Evolutionary conservation across 805 yeast genomes (phyloP).

Genomic region (Helenozyma baotianmanensis): DNA sequence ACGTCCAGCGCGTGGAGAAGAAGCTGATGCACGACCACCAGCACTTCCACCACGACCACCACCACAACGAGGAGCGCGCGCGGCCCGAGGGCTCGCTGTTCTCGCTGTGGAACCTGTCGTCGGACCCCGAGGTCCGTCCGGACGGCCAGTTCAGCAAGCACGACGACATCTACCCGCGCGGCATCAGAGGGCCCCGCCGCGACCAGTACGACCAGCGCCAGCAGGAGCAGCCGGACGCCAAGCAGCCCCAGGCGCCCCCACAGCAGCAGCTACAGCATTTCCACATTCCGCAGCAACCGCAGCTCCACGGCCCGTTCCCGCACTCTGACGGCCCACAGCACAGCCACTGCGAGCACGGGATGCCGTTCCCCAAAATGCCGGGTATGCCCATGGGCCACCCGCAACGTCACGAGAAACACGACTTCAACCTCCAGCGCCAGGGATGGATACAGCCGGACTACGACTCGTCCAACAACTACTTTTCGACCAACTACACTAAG

Average conservation of each 20-base stretch:
- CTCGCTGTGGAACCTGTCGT: not conserved
- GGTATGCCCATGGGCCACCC: too few species aligned
- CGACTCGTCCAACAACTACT: too few species aligned
- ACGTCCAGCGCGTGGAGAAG: not conserved
- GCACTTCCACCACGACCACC: constrained; percentile 6
- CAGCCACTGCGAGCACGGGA: too few species aligned
- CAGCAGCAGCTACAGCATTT: constrained; percentile 11
- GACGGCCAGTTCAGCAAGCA: constrained; percentile 1
- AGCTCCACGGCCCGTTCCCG: not conserved
- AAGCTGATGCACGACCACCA: constrained; percentile 1
- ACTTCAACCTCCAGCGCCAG: too few species aligned
- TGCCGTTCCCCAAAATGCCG: too few species aligned
- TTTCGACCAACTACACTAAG: too few species aligned
- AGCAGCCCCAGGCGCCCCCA: constrained; percentile 1
- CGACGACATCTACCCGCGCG: constrained; percentile 2
- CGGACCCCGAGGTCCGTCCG: not conserved
- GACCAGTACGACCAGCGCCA: constrained; percentile 17
- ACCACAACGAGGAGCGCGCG: not conserved
- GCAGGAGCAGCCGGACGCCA: constrained; percentile 12
- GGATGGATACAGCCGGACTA: too few species aligned
- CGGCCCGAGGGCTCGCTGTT: not conserved
- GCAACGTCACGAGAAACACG: too few species aligned
- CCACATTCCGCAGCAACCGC: constrained; percentile 10
- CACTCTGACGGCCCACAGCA: too few species aligned
- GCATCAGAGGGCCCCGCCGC: not conserved